phyloP scores from a whole-genome alignment of 2,329 filamentous ascomycete species.

The Clarireedia hainanense region DNA sequence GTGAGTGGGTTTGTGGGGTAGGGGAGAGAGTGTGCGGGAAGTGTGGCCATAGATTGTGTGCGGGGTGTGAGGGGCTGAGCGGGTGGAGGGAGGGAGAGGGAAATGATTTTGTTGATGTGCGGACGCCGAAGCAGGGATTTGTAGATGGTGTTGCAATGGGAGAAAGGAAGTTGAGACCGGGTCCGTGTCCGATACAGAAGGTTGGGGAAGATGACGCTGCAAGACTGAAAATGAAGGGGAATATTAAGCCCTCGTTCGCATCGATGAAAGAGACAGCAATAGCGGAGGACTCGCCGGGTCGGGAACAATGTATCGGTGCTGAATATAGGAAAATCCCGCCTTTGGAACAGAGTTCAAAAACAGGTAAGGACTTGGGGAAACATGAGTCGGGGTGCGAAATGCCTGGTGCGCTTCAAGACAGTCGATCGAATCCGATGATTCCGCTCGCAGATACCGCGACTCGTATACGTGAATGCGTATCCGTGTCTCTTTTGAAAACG shows the following conservation, averaged over 20 bases:
- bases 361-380: background rate
- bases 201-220: background rate
- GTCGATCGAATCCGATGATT: background rate
- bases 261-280: too few species aligned
- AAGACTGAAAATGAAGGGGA: background rate
- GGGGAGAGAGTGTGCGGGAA: conserved; percentile 35
- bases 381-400: background rate
- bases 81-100: too few species aligned
- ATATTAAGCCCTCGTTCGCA: background rate
- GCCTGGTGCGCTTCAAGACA: background rate
- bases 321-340: too few species aligned
- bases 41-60: conserved; percentile 45
- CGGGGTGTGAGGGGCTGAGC: too few species aligned
- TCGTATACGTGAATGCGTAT: background rate
- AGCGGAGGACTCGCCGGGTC: too few species aligned
- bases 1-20: conserved; percentile 34
- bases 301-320: too few species aligned
- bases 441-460: background rate
- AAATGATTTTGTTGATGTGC: too few species aligned
- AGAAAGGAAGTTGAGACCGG: too few species aligned
- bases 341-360: background rate
- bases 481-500: too few species aligned
- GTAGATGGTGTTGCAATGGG: too few species aligned
- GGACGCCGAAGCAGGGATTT: too few species aligned
- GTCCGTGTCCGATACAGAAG: background rate